Evolutionary conservation across 2,329 filamentous ascomycete genomes (phyloP).

Genomic region (Ascochyta rabiei): DNA sequence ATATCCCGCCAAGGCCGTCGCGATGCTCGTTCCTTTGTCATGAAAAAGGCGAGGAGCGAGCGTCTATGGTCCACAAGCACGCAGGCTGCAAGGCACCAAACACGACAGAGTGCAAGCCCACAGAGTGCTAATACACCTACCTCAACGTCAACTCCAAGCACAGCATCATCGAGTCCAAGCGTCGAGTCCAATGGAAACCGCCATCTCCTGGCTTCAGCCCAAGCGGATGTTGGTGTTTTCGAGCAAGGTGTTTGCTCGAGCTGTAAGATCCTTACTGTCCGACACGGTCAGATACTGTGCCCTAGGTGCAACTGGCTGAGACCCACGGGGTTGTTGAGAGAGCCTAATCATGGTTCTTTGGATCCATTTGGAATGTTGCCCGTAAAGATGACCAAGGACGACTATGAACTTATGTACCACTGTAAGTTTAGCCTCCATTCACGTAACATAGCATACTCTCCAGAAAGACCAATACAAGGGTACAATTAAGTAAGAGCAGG

Average conservation of each 20-base stretch:
- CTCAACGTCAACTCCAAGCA: slow-evolving; percentile 35
- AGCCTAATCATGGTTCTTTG: slow-evolving; percentile 35
- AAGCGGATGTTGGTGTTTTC: slow-evolving; percentile 19
- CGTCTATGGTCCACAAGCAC: slow-evolving; percentile 50
- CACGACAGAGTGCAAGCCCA: slow-evolving; percentile 35
- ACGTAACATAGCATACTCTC: neutral
- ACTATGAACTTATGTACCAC: slow-evolving; percentile 44
- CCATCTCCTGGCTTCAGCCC: slow-evolving; percentile 27
- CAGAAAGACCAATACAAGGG: neutral
- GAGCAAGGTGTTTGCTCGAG: slow-evolving; percentile 37
- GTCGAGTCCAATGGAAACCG: slow-evolving; percentile 21
- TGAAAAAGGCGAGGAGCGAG: slow-evolving; percentile 48
- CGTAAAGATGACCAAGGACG: slow-evolving; percentile 32
- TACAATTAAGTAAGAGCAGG: too few relatives aligned
- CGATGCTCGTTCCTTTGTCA: slow-evolving; percentile 50
- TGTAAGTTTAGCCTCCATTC: slow-evolving; percentile 38
- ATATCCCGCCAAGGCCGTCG: slow-evolving; percentile 47
- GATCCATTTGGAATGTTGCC: slow-evolving; percentile 44
- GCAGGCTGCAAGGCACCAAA: slow-evolving; percentile 41
- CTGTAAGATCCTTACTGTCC: slow-evolving; percentile 39
- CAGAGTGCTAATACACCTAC: slow-evolving; percentile 38
- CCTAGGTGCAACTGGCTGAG: slow-evolving; percentile 35
- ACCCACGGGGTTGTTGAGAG: slow-evolving; percentile 25
- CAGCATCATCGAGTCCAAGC: slow-evolving; percentile 42
- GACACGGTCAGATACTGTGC: slow-evolving; percentile 39